Percentiles rank a stretch among this genome's conserved stretches.
Conservation (phyloP, 257 asterid genomes). For the Salvia miltiorrhiza region DNA sequence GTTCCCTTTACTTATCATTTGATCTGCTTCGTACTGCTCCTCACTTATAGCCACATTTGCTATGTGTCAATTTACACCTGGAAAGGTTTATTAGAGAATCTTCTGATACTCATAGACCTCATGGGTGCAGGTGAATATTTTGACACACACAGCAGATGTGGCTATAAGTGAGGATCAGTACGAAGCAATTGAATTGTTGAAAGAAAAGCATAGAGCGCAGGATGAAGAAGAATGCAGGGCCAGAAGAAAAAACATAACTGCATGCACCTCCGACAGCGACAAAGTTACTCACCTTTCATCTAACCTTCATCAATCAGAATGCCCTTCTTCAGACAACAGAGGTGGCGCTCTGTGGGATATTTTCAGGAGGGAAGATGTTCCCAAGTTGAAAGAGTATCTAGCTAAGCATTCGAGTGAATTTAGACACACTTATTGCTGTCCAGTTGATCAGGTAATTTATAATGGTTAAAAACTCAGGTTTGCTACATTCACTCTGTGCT, state of each 20-base stretch:
- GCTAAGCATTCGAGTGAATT: conserved; percentile 65
- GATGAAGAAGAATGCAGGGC: conserved; percentile 50
- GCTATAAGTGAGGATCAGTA: conserved; percentile 46
- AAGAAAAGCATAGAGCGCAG: conserved; percentile 69
- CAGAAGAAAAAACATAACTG: conserved; percentile 2
- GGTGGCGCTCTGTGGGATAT: conserved; percentile 95
- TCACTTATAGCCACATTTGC: no score
- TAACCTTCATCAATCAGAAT: conserved; percentile 18
- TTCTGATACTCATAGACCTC: no score
- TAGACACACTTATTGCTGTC: conserved; percentile 77
- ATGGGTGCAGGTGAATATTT: conserved; percentile 70
- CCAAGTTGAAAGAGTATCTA: conserved; percentile 70
- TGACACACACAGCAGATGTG: conserved; percentile 84
- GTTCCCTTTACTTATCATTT: neutral
- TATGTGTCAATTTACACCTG: no score
- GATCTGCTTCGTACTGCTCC: conserved; percentile 44
- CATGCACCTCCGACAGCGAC: neutral
- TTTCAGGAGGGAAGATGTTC: conserved; percentile 85
- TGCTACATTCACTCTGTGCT: neutral
- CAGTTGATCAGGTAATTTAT: conserved; percentile 62
- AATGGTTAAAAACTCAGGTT: neutral
- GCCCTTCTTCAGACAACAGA: conserved; percentile 23
- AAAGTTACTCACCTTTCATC: neutral
- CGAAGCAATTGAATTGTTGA: conserved; percentile 55
- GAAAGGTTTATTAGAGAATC: no score